Evolutionary conservation across 306 rosid species (phyloP), one percentile per base, ranked within the genome.

Genomic region (Arachis hypogaea): DNA sequence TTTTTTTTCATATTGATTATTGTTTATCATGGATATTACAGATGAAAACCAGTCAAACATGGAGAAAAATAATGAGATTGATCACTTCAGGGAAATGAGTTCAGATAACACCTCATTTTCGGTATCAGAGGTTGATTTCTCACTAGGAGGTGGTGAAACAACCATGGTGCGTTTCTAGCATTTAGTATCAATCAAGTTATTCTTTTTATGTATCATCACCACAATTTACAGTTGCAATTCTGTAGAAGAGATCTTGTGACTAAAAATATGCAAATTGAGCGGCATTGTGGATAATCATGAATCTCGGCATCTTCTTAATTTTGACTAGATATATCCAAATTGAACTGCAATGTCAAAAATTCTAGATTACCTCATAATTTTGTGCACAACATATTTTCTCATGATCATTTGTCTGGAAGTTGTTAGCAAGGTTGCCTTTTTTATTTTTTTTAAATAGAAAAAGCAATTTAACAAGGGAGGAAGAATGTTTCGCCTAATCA

Each of bases 141-240:
- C 83, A 64, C 70, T 95, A 52, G 84, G 78, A 79, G 99, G 90
- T 75, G 91, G 86, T 69, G 92, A 90, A 86, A 84, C 85, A 71
- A 81, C 73, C 68, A 49, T 82, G 93, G 99, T 95, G 84, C 83
- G 98, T 83, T 63, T 77, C 60, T 68, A 29, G 56, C 68, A 67
- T 28, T 14, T 11, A 44, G 54, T 56, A 18, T 68, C 46, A 45
- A 58, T 47, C 43, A 45, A 2, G 7, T 55, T 12, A n/a, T 49
- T 58, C 43, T 58, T 30, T 14, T 49, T 6, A 49, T 49, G 16
- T 3, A 49, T 49, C 55, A 49, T 49, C n/a, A 6, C 10, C 16
- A 49, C 55, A 11, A 49, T 71, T 70, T 38, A 43, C 18, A 76
- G 43, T 69, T 14, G 44, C 42, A 41, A 45, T 59, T 61, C 16